Base-by-base conservation (phyloP, 345 rosid genomes). In the Murraya koenigii region DNA sequence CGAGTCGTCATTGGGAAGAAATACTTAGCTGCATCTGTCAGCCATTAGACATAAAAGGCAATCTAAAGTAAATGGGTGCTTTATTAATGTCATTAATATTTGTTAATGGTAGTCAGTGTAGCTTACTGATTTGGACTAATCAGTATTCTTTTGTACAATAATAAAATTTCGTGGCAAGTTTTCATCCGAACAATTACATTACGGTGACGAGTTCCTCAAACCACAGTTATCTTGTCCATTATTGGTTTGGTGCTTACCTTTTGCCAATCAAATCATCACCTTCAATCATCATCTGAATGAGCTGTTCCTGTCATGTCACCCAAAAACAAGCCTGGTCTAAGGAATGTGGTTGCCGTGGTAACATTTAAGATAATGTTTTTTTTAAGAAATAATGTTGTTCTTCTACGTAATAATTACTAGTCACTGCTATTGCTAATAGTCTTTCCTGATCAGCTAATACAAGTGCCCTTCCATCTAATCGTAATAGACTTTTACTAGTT, bases 281-380 rank as follows among this genome's bases (percentile, higher is more conserved):
- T 84, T 78, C 87, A 80, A 79, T 85, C 87, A 85, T 85, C 82
- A 80, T 83, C 72, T 79, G 80, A 86, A 76, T 88, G 88, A 86
- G 91, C 88, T 88, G 89, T 88, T 85, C 85, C 86, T 75, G 93
- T 90, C 93, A 59, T 82, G 85, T 90, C 91, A 85, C 72, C 78
- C 75, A 64, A 69, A 38, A 75, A 30, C 62, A 69, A 75, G 69
- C 58, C 66, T 49, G 33, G 39, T 20, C 56, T n/a, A 54, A 52
- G 66, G 54, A 4, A 38, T 61, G 59, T 20, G 47, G 68, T 32
- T 75, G 62, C 59, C 33, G 52, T 23, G 44, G 44, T 22, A 49
- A 8, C 41, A 15, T 55, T n/a, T 3, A 10, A 14, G 22, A 30
- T 58, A 41, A 44, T 38, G 52, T 38, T 26, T 39, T 72, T 69